A percentile compares a stretch with the other conserved stretches of the same genome.
Conservation (phyloP, 352 stramenopile species). For the Pythium coloratum region DNA sequence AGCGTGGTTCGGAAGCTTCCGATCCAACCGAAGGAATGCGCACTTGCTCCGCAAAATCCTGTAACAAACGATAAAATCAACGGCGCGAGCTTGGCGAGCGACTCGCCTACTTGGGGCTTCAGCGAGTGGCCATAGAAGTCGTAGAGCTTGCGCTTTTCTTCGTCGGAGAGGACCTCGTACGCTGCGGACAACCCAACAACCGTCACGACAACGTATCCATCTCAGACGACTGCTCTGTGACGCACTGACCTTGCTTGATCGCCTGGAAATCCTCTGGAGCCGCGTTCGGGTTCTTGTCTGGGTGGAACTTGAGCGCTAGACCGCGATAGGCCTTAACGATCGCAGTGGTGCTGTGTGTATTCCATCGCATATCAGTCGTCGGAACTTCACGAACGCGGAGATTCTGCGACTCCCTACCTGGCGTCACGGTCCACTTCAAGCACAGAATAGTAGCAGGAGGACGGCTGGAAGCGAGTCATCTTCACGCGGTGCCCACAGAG, state of each 20-base stretch:
- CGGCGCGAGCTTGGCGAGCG: constrained; percentile 61
- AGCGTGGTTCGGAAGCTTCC: constrained; percentile 25
- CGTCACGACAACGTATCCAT: not conserved
- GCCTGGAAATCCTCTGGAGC: constrained; percentile 89
- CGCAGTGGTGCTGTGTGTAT: constrained; percentile 69
- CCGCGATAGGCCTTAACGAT: constrained; percentile 96
- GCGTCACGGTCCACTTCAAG: constrained; percentile 59
- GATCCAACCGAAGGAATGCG: constrained; percentile 42
- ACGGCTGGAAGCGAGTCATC: constrained; percentile 21
- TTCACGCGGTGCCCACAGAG: not conserved
- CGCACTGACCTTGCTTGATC: constrained; percentile 50
- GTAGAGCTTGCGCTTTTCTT: constrained; percentile 72
- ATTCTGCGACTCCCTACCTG: constrained; percentile 33
- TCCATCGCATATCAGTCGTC: not conserved
- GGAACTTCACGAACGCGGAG: not conserved
- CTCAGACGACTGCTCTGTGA: not conserved
- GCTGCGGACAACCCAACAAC: constrained; percentile 26
- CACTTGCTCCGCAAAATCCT: constrained; percentile 50
- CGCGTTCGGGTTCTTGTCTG: constrained; percentile 94
- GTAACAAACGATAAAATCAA: constrained; percentile 61
- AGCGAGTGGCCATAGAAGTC: constrained; percentile 70
- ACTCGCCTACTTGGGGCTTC: constrained; percentile 60
- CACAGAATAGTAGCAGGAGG: constrained; percentile 66
- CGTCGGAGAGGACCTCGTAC: constrained; percentile 76
- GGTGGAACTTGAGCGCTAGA: constrained; percentile 93